Base-by-base conservation (phyloP, 2,329 filamentous ascomycete species). In the Seiridium unicorne region DNA sequence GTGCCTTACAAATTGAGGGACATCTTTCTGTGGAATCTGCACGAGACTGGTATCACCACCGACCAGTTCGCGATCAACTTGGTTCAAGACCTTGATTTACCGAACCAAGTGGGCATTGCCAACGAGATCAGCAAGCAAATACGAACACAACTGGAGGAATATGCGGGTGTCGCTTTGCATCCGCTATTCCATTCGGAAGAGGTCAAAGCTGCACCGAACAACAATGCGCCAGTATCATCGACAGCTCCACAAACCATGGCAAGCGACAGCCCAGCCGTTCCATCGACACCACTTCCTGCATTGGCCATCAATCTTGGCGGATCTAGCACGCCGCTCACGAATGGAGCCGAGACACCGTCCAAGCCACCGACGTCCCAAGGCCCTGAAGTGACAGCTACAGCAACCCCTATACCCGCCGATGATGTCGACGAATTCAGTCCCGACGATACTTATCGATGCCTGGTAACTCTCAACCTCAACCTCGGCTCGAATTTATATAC, bases 1-100 rank as follows among this genome's bases (percentile, higher is more conserved):
- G 88, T 93, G 1, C 90, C 92, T 3, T 97, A 93, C 76, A 87
- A 95, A 63, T 81, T 99, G 60, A 93, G 96, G 69, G 95, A 99
- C 69, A 90, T 91, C n/a, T 98, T 99, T 69, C 78, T 97, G 57
- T 99, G 95, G 95, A 99, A 99, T 69, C 82, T 99, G 11, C 94
- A 98, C 76, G 95, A 99, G 78, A 91, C 92, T 0, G 81, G 97
- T 61, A 91, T 93, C 56, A 99, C 95, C 0, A 96, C 95, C 1
- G 95, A 99, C 71, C 91, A 96, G 70, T 99, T 98, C 72, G 95
- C 95, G n/a, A 86, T 90, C 67, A 88, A 85, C 1, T 87, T 98
- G 65, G 93, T 96, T 1, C 92, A 96, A 65, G 95, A 99, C 72
- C 83, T 99, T 47, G 95, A 99, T 72, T 84, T 99, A 47, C 94